Base-by-base conservation (phyloP, 768 basidiomycete species). In the Pulveroboletus frians region DNA sequence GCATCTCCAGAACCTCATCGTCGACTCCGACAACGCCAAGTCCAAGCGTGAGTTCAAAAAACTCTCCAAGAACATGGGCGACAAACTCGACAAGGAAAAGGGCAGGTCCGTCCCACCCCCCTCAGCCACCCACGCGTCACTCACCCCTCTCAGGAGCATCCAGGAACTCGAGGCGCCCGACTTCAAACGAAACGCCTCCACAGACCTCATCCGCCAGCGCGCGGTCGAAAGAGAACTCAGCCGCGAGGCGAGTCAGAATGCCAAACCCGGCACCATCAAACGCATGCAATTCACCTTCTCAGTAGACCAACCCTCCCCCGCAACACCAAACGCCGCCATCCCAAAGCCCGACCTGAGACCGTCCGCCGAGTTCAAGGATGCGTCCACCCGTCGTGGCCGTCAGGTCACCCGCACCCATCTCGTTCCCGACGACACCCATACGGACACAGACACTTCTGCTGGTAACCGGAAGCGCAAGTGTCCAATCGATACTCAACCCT, bases 211-310 rank as follows among this genome's bases (percentile, higher is more conserved):
- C 50, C 83, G 80, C 26, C 85, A 85, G 64, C 85, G 88, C 23
- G 89, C 90, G 0, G 83, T 72, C 17, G 89, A 91, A 64, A 84
- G 85, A 65, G 89, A 92, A 67, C 87, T 85, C 64, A 80, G 74
- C 61, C 84, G 88, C 46, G 85, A 88, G 65, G 81, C 80, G 11
- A 77, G 73, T 57, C 74, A 78, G 58, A 78, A 82, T 53, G 75
- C 79, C 23, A 72, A 74, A 48, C 81, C 83, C 6, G 87, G 85
- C 13, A 84, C 78, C 43, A 86, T 91, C 69, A 85, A 88, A 56
- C 82, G 88, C 39, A 90, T 91, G 88, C 89, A 92, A 58, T 92
- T 90, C 70, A 92, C 88, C 1, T 92, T 92, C 67, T 84, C 85
- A 56, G 76, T 91, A 56, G 89, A 91, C 68, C 82, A 84, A 51